Evolutionary conservation across 257 asterid species (phyloP), one percentile per base, ranked within the genome.

Genomic region (Rehmannia glutinosa): DNA sequence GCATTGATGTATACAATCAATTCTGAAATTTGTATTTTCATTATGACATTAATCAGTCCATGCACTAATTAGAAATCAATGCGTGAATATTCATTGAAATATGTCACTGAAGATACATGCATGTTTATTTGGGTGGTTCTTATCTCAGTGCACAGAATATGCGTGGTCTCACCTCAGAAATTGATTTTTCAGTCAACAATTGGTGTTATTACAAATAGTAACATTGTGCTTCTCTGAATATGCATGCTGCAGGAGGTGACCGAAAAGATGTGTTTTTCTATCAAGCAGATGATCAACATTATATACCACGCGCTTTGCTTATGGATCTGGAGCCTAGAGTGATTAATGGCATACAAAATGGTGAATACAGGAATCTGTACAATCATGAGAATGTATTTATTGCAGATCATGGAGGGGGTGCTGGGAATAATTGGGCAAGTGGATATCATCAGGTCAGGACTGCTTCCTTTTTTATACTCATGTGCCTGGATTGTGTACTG

Each of bases 241-340:
- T 51, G 3, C 60, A 58, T 64, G 62, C 38, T 76, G 69, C 86
- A 94, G 97, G 99, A 59, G 99, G 99, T 43, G 99, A 94, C 70
- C 74, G 99, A 9, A 94, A 94, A 80, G 99, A 94, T 68, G 99
- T 94, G 53, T 94, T 94, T 78, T 94, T 94, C 90, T 94, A 94
- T 78, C 99, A 94, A 84, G 98, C 98, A 24, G 99, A 94, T 64
- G 99, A 94, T 76, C 99, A 94, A 43, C 99, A 94, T 84, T 94
- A 94, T 61, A 79, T 94, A 50, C 99, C 98, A 10, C 88, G 98
- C 66, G 99, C 98, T 25, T 74, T 94, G 63, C 85, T 94, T 64
- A 91, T 94, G 99, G 99, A 94, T 77, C 81, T 94, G 80, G 98
- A 94, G 85, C 99, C 99, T 65, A 88, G 99, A 73, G 99, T 94